phyloP scores from a whole-genome alignment of 768 basidiomycete species.

The Gymnopilus junonius region DNA sequence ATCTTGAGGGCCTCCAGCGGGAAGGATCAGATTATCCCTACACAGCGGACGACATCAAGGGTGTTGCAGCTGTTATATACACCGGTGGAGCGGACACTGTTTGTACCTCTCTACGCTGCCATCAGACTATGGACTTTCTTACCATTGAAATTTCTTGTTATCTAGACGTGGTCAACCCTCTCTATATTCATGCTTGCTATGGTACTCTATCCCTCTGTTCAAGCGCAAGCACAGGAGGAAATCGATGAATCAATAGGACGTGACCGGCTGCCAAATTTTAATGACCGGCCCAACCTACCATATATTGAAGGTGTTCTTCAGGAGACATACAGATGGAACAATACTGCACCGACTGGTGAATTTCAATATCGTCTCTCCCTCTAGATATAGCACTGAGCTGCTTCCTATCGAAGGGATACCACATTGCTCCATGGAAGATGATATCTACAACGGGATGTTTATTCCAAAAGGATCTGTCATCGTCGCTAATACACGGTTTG shows the following conservation, averaged over 20 bases:
- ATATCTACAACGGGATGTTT: slow-evolving; percentile 11
- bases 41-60: slow-evolving; percentile 23
- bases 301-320: neutral
- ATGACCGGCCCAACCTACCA: neutral
- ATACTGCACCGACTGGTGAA: neutral
- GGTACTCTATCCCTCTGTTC: slow-evolving; percentile 29
- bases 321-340: slow-evolving; percentile 4
- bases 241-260: slow-evolving; percentile 29
- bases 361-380: neutral
- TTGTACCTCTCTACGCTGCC: slow-evolving; percentile 10
- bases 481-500: slow-evolving; percentile 1
- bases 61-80: slow-evolving; percentile 34
- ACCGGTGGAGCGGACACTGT: slow-evolving; percentile 42
- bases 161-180: slow-evolving; percentile 2
- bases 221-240: slow-evolving; percentile 33
- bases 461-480: slow-evolving; percentile 3
- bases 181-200: slow-evolving; percentile 31
- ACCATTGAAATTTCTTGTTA: neutral
- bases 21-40: slow-evolving; percentile 23
- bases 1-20: slow-evolving; percentile 7
- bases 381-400: neutral
- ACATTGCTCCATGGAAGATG: slow-evolving; percentile 3
- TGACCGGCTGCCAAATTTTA: slow-evolving; percentile 12
- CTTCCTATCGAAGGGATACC: neutral
- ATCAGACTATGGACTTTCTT: neutral